Evolutionary conservation across 345 rosid genomes (phyloP).

Genomic region (Garcia nutans): DNA sequence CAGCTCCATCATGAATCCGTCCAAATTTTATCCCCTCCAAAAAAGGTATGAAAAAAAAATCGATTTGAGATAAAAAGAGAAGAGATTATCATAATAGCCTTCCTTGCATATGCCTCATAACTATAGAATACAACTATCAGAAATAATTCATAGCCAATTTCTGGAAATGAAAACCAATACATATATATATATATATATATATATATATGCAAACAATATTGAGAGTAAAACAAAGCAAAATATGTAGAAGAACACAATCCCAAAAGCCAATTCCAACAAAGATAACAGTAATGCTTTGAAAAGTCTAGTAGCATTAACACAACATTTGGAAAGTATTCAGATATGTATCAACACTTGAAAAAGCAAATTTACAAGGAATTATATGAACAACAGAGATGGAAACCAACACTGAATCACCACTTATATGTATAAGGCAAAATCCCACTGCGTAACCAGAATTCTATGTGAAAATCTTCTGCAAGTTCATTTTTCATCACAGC

Average conservation of each 20-base stretch:
- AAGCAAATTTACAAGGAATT: background rate
- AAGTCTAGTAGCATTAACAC: background rate
- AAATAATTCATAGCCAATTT: too few species aligned
- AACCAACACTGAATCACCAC: background rate
- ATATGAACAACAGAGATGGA: background rate
- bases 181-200: background rate
- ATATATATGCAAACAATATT: background rate
- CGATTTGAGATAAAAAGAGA: too few species aligned
- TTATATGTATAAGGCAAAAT: constrained; percentile 6
- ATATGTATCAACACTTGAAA: background rate
- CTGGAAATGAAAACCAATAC: too few species aligned
- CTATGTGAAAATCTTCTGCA: background rate
- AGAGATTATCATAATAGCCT: too few species aligned
- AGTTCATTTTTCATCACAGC: background rate
- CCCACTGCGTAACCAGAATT: background rate
- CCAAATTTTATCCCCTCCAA: too few species aligned
- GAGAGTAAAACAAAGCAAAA: background rate
- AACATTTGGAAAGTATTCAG: background rate
- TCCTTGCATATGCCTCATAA: too few species aligned
- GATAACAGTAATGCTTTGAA: background rate
- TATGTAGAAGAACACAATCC: background rate
- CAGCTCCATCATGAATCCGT: too few species aligned
- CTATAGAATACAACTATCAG: too few species aligned
- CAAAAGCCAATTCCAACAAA: background rate
- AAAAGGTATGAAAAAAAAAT: too few species aligned